Evolutionary conservation across 2,329 filamentous ascomycete species (phyloP).

Genomic region (Exophiala alcalophila): DNA sequence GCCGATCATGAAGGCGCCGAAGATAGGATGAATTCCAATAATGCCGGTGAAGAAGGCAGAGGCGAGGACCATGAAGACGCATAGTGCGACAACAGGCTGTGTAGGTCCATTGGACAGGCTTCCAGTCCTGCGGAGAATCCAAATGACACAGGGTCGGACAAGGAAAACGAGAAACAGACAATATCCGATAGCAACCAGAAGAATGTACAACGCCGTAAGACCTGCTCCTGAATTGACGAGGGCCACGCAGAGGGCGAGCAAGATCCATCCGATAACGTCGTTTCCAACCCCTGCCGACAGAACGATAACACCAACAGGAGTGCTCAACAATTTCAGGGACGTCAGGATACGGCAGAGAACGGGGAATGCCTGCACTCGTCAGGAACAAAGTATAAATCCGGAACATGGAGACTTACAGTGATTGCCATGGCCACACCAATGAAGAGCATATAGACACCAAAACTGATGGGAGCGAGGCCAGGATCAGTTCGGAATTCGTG

Average conservation of each 20-base stretch:
- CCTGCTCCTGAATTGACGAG: conserved; percentile 85
- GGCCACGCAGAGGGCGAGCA: conserved; percentile 88
- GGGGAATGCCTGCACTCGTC: conserved; percentile 61
- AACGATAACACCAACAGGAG: conserved; percentile 81
- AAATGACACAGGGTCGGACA: conserved; percentile 72
- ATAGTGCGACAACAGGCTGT: conserved; percentile 78
- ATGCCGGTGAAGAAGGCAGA: conserved; percentile 86
- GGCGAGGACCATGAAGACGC: conserved; percentile 71
- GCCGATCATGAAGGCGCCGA: conserved; percentile 85
- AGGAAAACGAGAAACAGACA: conserved; percentile 70
- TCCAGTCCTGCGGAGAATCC: conserved; percentile 68
- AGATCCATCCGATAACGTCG: conserved; percentile 86
- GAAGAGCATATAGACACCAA: conserved; percentile 68
- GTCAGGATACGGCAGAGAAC: conserved; percentile 92
- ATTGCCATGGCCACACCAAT: conserved; percentile 93
- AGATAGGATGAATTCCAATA: conserved; percentile 92
- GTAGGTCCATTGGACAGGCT: conserved; percentile 84
- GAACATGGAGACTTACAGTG: conserved; percentile 55
- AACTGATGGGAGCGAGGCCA: conserved; percentile 56
- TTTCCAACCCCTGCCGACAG: conserved; percentile 90
- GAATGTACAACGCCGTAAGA: conserved; percentile 77
- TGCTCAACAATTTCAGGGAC: conserved; percentile 79
- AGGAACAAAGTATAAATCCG: conserved; percentile 2
- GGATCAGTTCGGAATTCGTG: conserved; percentile 64
- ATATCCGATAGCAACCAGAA: conserved; percentile 73